Base-by-base conservation (phyloP, 352 stramenopile genomes). In the Phytopythium mirpurense region DNA sequence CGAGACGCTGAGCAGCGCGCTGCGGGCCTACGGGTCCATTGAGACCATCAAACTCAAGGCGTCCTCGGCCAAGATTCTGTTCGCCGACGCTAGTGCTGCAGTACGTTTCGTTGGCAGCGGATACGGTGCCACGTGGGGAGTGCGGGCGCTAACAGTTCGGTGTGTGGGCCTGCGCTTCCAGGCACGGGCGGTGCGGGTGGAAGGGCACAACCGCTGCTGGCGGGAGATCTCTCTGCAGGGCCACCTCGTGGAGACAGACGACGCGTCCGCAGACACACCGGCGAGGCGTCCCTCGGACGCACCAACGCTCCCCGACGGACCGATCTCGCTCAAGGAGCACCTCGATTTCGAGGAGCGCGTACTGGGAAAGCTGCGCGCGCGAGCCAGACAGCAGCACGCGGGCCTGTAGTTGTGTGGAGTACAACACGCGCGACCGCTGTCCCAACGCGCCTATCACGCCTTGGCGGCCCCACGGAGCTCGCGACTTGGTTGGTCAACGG, bases 191-290 rank as follows among this genome's bases (percentile, higher is more conserved):
- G 80, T 89, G 11, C 76, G 78, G 10, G 51, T 88, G 56, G 83
- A 91, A 69, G 83, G 57, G 23, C 83, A 93, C 64, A 88, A 85
- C 46, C 14, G 54, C 0, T 72, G 65, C 46, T 93, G 83, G 83
- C 67, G 74, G 51, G 73, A 82, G 63, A 78, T 91, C 1, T 83
- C 71, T 47, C 71, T 93, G 37, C 68, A 87, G 47, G 80, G 83
- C 0, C 80, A 93, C 56, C 80, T 89, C 27, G 67, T 92, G 5
- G 74, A 88, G 55, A 67, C 65, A 7, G 75, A 86, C 21, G 68
- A 68, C 11, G 63, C 64, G 19, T 65, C 64, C n/a, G 46, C 50
- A 10, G 62, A 56, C 6, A 43, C 59, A 4, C 31, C 47, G 2
- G 32, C 59, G 19, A 23, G 54, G 8, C 27, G 32, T 24, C 37